Percentiles rank a stretch among this genome's conserved stretches.
Evolutionary conservation across 2,329 filamentous ascomycete genomes (phyloP).

Genomic region (Pseudonectria buxi): DNA sequence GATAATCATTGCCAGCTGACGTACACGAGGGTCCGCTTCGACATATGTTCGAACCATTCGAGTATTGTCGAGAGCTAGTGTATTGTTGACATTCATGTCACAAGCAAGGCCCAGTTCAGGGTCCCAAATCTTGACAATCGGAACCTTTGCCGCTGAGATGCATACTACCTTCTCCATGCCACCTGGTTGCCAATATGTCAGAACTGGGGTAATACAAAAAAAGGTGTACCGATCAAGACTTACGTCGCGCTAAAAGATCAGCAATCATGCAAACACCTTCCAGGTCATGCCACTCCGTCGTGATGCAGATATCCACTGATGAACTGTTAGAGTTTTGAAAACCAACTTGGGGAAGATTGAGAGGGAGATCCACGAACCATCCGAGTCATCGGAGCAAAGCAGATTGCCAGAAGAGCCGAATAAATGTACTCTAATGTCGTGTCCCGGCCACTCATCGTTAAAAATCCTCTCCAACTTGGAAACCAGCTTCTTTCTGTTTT

Average conservation of each 20-base stretch:
- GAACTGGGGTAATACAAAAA: background rate
- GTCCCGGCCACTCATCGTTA: conserved; percentile 85
- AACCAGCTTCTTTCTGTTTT: conserved; percentile 69
- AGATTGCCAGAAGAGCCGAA: conserved; percentile 98
- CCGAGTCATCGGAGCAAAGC: conserved; percentile 90
- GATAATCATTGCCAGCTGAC: conserved; percentile 90
- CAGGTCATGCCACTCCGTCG: conserved; percentile 78
- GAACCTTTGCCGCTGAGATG: conserved; percentile 89
- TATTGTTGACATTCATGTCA: conserved; percentile 99
- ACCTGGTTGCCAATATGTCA: conserved; percentile 44
- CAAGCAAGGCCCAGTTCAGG: conserved; percentile 83
- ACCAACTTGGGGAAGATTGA: background rate
- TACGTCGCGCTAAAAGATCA: conserved; percentile 77
- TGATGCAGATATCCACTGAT: conserved; percentile 94
- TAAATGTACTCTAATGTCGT: conserved; percentile 82
- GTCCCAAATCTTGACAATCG: conserved; percentile 98
- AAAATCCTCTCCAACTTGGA: conserved; percentile 81
- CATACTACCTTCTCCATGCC: conserved; percentile 97
- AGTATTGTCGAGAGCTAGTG: conserved; percentile 88
- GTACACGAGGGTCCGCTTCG: conserved; percentile 81
- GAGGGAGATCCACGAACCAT: conserved; percentile 55
- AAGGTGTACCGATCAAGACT: conserved; percentile 28
- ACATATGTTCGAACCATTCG: conserved; percentile 98
- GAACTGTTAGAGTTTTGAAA: conserved; percentile 5
- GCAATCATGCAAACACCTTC: conserved; percentile 89